Evolutionary conservation across 2,329 filamentous ascomycete species (phyloP).

Genomic region (Arachnopeziza araneosa): DNA sequence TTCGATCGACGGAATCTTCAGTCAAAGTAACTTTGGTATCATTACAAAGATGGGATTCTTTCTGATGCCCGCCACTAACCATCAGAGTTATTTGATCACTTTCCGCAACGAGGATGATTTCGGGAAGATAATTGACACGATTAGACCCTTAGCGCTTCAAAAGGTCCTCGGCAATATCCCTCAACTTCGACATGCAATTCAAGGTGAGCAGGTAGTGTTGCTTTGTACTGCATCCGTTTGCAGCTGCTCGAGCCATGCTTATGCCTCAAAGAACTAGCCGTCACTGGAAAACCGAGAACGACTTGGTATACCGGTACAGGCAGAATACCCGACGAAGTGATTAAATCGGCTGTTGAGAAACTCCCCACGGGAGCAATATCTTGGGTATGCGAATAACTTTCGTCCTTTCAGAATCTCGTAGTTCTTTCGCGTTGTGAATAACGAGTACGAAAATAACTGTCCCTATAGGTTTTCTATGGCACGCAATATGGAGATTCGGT

Average conservation of each 20-base stretch:
- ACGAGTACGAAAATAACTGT: not conserved
- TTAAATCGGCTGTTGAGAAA: slow-evolving; percentile 26
- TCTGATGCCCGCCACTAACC: slow-evolving; percentile 47
- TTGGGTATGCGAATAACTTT: not conserved
- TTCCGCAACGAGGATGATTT: slow-evolving; percentile 45
- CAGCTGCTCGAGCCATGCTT: no score
- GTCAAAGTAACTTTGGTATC: slow-evolving; percentile 47
- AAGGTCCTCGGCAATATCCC: slow-evolving; percentile 29
- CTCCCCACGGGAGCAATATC: slow-evolving; percentile 11
- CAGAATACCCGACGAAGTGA: slow-evolving; percentile 26
- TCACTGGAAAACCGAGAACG: slow-evolving; percentile 26
- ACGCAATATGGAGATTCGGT: slow-evolving; percentile 27
- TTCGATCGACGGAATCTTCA: slow-evolving; percentile 42
- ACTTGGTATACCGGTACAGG: slow-evolving; percentile 24
- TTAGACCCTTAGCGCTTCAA: slow-evolving; percentile 31
- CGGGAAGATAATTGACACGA: slow-evolving; percentile 41
- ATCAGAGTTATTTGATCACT: slow-evolving; percentile 39
- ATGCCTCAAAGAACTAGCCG: slow-evolving; percentile 21
- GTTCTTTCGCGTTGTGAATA: slow-evolving; percentile 3
- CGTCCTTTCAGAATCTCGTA: not conserved
- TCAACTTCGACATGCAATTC: slow-evolving; percentile 28
- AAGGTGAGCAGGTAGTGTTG: slow-evolving; percentile 1
- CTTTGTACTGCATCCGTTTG: no score
- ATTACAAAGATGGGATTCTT: slow-evolving; percentile 50
- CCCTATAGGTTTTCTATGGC: slow-evolving; percentile 29